phyloP scores from a whole-genome alignment of 2,329 filamentous ascomycete genomes.

The Ceratocystis destructans region DNA sequence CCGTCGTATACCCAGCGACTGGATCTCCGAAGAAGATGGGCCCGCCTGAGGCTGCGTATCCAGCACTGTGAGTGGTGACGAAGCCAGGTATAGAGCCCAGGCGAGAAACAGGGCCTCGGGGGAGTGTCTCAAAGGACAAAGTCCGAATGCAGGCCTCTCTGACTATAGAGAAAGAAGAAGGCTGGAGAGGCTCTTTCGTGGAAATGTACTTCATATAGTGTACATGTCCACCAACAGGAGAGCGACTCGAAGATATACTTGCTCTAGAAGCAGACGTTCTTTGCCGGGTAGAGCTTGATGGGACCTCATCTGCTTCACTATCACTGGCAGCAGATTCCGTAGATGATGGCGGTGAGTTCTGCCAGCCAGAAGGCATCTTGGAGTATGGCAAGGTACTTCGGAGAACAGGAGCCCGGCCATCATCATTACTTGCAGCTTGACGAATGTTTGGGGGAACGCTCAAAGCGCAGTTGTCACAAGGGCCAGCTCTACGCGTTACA shows the following conservation, averaged over 20 bases:
- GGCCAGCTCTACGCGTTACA: slow-evolving; percentile 48
- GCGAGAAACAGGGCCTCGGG: slow-evolving; percentile 33
- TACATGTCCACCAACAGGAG: slow-evolving; percentile 35
- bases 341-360: slow-evolving; percentile 36
- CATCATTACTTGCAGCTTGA: slow-evolving; percentile 26
- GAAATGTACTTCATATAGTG: slow-evolving; percentile 57
- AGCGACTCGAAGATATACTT: slow-evolving; percentile 38
- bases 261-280: slow-evolving; percentile 35
- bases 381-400: slow-evolving; percentile 48
- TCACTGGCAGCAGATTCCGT: slow-evolving; percentile 36
- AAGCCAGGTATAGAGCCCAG: slow-evolving; percentile 33
- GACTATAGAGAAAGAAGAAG: slow-evolving; percentile 52
- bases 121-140: slow-evolving; percentile 52
- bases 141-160: slow-evolving; percentile 53
- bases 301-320: slow-evolving; percentile 39
- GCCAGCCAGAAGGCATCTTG: slow-evolving; percentile 37
- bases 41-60: slow-evolving; percentile 45
- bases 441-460: slow-evolving; percentile 41
- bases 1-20: slow-evolving; percentile 51
- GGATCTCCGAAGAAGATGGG: slow-evolving; percentile 57
- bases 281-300: slow-evolving; percentile 27
- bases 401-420: slow-evolving; percentile 41
- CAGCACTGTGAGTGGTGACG: slow-evolving; percentile 40
- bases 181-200: slow-evolving; percentile 48
- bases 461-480: slow-evolving; percentile 56